phyloP scores from a whole-genome alignment of 1,284 basidiomycete species.

The Moesziomyces aphidis region DNA sequence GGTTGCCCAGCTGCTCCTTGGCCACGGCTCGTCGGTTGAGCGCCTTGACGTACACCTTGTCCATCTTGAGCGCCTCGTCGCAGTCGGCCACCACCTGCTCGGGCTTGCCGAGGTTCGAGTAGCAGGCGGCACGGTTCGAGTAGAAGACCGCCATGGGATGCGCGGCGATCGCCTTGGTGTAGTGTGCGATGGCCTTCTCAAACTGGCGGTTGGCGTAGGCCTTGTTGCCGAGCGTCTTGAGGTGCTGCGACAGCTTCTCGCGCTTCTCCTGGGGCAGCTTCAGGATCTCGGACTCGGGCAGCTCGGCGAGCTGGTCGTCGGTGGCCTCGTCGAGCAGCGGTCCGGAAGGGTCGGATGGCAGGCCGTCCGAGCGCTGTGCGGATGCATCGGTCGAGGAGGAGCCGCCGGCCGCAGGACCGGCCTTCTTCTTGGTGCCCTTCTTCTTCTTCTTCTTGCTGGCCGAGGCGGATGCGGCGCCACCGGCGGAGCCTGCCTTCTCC shows the following conservation, averaged over 20 bases:
- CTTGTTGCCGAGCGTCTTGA: slow-evolving; percentile 90
- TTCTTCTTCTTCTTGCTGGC: slow-evolving; percentile 58
- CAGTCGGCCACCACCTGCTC: slow-evolving; percentile 91
- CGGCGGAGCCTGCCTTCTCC: slow-evolving; percentile 45
- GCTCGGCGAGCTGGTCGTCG: slow-evolving; percentile 56
- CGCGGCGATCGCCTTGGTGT: slow-evolving; percentile 85
- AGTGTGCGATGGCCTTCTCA: slow-evolving; percentile 81
- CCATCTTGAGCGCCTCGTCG: slow-evolving; percentile 85
- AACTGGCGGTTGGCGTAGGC: slow-evolving; percentile 86
- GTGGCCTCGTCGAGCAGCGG: slow-evolving; percentile 64
- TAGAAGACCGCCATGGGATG: slow-evolving; percentile 92
- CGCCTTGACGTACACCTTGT: slow-evolving; percentile 91
- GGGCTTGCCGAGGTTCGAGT: slow-evolving; percentile 87
- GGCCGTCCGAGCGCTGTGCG: slow-evolving; percentile 34
- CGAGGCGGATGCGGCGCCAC: slow-evolving; percentile 20
- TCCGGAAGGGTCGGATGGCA: slow-evolving; percentile 44
- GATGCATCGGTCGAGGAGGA: slow-evolving; percentile 21
- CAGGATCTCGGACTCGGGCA: slow-evolving; percentile 58
- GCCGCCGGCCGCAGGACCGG: slow-evolving; percentile 6
- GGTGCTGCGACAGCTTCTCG: slow-evolving; percentile 77
- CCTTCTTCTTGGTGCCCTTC: slow-evolving; percentile 60
- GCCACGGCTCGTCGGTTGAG: slow-evolving; percentile 91
- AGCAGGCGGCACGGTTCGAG: slow-evolving; percentile 97
- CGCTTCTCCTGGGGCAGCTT: slow-evolving; percentile 69
- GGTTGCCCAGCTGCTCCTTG: slow-evolving; percentile 80